Base-by-base conservation (phyloP, 2,329 filamentous ascomycete genomes). In the Calonectria naviculata region DNA sequence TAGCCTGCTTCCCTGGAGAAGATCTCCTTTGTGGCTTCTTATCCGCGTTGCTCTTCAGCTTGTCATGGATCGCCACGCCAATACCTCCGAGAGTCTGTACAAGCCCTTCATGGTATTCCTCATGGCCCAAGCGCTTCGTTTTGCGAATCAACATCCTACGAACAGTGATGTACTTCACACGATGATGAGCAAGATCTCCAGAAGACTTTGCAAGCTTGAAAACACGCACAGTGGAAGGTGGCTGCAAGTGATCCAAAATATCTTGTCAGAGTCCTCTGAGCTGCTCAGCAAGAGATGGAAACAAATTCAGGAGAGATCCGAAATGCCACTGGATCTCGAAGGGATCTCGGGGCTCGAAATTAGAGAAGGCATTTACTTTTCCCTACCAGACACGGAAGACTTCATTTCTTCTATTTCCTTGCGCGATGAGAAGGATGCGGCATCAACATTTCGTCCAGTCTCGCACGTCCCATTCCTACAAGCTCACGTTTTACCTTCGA, bases 21-120 rank as follows among this genome's bases (percentile, higher is more conserved):
- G 87, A 52, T 90, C 89, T 15, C 81, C 89, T 0, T 69, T 87
- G 0, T 92, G 89, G 89, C 80, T 92, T 0, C 80, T 91, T 0
- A 66, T 91, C 3, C 87, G 89, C 0, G 88, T 90, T 0, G 77
- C 83, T 0, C 71, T 90, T 3, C 88, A 91, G 63, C 73, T 84
- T 2, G 70, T 74, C 2, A 69, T 73, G 67, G 34, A 7, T 1
- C 66, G 72, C 0, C 28, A 54, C 46, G 17, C 56, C 1, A 34
- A 6, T 3, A 31, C 17, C 4, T 31, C 58, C 1, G 19, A 44
- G 0, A 9, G n/a, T 7, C 1, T 28, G 0, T 78, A 77, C 26
- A 78, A 77, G 26, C n/a, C 31, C 0, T 78, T 76, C 5, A 76
- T 76, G 75, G 52, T 26, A 2, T 75, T 61, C 2, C 3, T 77